These are phyloP conservation scores for Phaeotremella fagi DNA, from an alignment of 768 basidiomycete genomes.

Conservation along the genomic window DNA sequence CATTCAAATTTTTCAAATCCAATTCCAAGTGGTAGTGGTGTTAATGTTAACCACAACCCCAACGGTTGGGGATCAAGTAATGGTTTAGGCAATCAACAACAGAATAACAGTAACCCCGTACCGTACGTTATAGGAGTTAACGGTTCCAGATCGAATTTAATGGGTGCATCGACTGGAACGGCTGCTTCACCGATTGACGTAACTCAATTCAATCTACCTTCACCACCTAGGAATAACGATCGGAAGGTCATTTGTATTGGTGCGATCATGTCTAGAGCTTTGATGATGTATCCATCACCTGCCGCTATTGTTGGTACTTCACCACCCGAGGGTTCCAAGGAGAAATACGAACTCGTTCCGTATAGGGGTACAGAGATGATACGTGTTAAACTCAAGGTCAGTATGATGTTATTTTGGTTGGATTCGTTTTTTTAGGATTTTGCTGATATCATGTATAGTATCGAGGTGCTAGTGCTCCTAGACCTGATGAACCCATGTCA, in stretches of 20 bases:
- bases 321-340: constrained; percentile 10
- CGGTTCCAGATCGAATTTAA: too few relatives aligned
- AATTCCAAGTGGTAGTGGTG: too few relatives aligned
- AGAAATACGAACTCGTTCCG: constrained; percentile 22
- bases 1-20: too few relatives aligned
- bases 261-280: constrained; percentile 19
- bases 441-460: constrained; percentile 16
- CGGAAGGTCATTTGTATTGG: constrained; percentile 38
- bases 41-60: too few relatives aligned
- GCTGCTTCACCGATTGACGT: neutral
- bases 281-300: constrained; percentile 38
- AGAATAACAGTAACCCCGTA: too few relatives aligned
- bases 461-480: constrained; percentile 15
- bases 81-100: too few relatives aligned
- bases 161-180: neutral
- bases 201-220: constrained; percentile 7
- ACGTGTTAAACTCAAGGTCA: constrained; percentile 44
- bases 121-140: too few relatives aligned
- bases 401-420: too few relatives aligned
- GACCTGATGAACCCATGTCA: constrained; percentile 11
- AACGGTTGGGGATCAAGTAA: too few relatives aligned
- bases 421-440: too few relatives aligned
- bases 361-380: constrained; percentile 32
- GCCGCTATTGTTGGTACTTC: constrained; percentile 26
- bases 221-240: constrained; percentile 16